Base-by-base conservation (phyloP, 1,139 yeast genomes). In the Suhomyces terraborum region DNA sequence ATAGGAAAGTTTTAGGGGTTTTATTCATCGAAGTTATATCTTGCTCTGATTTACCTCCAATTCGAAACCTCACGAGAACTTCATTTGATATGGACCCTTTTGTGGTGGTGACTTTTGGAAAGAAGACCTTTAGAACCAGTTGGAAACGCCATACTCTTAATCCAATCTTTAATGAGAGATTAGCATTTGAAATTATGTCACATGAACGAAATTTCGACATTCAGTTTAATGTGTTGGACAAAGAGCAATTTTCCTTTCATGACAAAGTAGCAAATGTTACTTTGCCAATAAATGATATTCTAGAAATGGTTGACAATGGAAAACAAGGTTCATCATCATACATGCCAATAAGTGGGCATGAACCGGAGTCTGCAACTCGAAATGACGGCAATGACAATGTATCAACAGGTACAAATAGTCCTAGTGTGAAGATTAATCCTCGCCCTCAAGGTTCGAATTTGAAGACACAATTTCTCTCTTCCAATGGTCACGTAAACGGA, bases 11-110 rank as follows among this genome's bases (percentile, higher is more conserved):
- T 1, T 61, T 69, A 18, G 98, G 98, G 1, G 86, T 91, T 9
- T 65, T 85, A 6, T 87, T 85, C 53, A 59, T 91, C 36, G 95
- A 91, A 50, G 79, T 91, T 18, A 76, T 81, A 3, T 78, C 85
- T 1, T 88, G 91, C 18, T 69, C 78, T 1, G 89, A 80, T 41
- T 63, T 87, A 31, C 95, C 95, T 2, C 84, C 88, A 0, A 68
- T 80, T 34, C 73, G 67, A 42, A 81, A 78, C 51, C 66, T 79
- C 24, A 73, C 78, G 47, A 71, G 91, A 16, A 79, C 89, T 16
- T 83, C 93, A 0, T 93, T 84, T 55, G 96, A 89, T 59, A 88
- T 93, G 95, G 98, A 93, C 56, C 98, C 98, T 0, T 93, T 91
- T 64, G 95, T 91, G 5, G 93, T 91, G 13, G 83, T 88, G 0